Evolutionary conservation across 106 monocot species (phyloP).

Genomic region (Narthecium ossifragum): DNA sequence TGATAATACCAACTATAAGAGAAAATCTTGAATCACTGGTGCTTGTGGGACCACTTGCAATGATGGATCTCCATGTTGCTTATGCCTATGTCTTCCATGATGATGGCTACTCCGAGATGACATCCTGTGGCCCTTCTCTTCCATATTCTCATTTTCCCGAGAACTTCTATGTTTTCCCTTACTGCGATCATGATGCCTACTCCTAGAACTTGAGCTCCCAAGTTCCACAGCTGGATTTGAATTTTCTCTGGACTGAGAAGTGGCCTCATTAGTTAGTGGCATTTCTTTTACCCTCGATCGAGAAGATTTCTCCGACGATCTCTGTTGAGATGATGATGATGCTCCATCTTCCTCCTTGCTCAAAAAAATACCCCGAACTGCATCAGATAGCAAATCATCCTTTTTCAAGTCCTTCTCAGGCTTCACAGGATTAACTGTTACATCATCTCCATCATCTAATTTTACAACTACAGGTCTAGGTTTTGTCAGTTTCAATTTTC

Average conservation of each 20-base stretch:
- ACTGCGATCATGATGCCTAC: slow-evolving; percentile 30
- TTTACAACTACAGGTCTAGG: slow-evolving; percentile 81
- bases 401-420: slow-evolving; percentile 17
- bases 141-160: slow-evolving; percentile 24
- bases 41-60: slow-evolving; percentile 31
- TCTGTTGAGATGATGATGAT: slow-evolving; percentile 13
- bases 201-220: slow-evolving; percentile 32
- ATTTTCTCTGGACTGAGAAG: slow-evolving; percentile 24
- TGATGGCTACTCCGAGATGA: slow-evolving; percentile 30
- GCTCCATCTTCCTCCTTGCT: slow-evolving; percentile 27
- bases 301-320: slow-evolving; percentile 13
- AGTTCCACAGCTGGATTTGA: slow-evolving; percentile 5
- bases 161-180: slow-evolving; percentile 36
- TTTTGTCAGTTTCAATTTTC: slow-evolving; percentile 44
- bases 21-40: slow-evolving; percentile 70
- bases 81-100: slow-evolving; percentile 46
- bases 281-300: slow-evolving; percentile 15
- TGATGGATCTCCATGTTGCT: slow-evolving; percentile 28
- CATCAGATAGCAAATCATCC: slow-evolving; percentile 58
- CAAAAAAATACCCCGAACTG: slow-evolving; percentile 44
- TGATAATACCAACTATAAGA: slow-evolving; percentile 35
- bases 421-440: slow-evolving; percentile 12
- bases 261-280: slow-evolving; percentile 4
- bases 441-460: slow-evolving; percentile 51
- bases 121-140: slow-evolving; percentile 35